Percentiles rank a stretch among this genome's conserved stretches.
These are phyloP conservation scores for Dissoconium aciculare DNA, from an alignment of 2,329 filamentous ascomycete species.

Conservation along the genomic window DNA sequence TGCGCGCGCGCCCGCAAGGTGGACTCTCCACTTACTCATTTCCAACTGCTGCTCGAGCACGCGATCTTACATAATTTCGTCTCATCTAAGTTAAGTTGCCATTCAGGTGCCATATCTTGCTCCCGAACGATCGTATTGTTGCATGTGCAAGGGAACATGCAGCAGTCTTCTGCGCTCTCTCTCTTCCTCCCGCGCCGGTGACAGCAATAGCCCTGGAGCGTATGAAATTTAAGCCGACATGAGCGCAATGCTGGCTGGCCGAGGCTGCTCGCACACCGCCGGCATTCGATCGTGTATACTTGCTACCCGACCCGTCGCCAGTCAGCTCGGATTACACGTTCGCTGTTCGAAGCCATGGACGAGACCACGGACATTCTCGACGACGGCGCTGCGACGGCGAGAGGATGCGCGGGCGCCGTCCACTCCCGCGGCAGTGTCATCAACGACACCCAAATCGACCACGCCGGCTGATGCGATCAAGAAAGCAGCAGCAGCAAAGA, in stretches of 20 bases:
- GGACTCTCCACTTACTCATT: too few species aligned
- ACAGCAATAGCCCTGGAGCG: too few species aligned
- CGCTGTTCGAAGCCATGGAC: slow-evolving; percentile 7
- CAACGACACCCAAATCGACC: slow-evolving; percentile 25
- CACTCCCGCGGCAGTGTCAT: slow-evolving; percentile 15
- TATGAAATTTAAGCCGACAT: too few species aligned
- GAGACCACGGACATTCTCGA: slow-evolving; percentile 28
- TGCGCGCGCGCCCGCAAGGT: too few species aligned
- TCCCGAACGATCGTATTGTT: background rate
- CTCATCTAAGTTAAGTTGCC: too few species aligned
- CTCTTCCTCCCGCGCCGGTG: background rate
- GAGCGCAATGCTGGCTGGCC: background rate
- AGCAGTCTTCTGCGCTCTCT: background rate
- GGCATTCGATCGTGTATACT: background rate
- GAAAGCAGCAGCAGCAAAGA: slow-evolving; percentile 20
- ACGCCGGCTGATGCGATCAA: slow-evolving; percentile 19
- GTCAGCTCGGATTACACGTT: slow-evolving; percentile 5
- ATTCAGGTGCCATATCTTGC: background rate
- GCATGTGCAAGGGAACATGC: background rate
- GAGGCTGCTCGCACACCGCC: background rate
- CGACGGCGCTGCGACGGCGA: slow-evolving; percentile 29
- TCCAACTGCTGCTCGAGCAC: too few species aligned
- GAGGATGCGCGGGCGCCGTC: slow-evolving; percentile 22
- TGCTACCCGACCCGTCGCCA: background rate
- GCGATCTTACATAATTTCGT: background rate